Percentiles rank a stretch among this genome's conserved stretches.
Conservation (phyloP, 2,329 filamentous ascomycete genomes). For the Nannizziopsis barbatae region DNA sequence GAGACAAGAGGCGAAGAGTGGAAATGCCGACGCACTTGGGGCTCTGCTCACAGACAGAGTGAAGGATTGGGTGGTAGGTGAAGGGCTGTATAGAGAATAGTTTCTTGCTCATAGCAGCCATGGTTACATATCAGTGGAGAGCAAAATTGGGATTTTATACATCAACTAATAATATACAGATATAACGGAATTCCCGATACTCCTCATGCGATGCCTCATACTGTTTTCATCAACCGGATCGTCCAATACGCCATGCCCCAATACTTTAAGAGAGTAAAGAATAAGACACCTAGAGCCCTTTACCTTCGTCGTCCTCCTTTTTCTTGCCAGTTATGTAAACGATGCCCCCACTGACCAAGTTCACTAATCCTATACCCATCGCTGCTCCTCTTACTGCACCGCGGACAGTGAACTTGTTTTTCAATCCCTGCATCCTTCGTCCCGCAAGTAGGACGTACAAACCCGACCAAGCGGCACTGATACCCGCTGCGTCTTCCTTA, state of each 20-base stretch:
- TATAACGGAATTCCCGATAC: neutral
- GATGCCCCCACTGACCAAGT: constrained; percentile 37
- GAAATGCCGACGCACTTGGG: constrained; percentile 24
- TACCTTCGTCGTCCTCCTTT: constrained; percentile 31
- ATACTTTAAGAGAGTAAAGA: too few relatives aligned
- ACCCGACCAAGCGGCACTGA: constrained; percentile 54
- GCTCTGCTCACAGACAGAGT: constrained; percentile 29
- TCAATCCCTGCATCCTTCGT: constrained; percentile 41
- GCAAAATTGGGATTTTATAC: neutral
- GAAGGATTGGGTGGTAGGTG: constrained; percentile 24
- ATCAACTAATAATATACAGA: neutral
- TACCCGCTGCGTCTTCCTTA: constrained; percentile 52
- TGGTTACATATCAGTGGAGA: neutral
- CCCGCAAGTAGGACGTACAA: constrained; percentile 53
- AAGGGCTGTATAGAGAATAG: constrained; percentile 23
- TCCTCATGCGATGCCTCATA: constrained; percentile 1
- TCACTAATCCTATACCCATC: constrained; percentile 37
- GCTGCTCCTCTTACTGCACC: constrained; percentile 37
- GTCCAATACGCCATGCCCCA: neutral
- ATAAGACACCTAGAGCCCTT: constrained; percentile 17
- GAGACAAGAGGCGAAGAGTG: constrained; percentile 26
- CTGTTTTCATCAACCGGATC: neutral
- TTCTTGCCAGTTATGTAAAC: constrained; percentile 37
- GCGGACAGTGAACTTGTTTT: constrained; percentile 36
- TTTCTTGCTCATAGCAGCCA: neutral